phyloP scores from a whole-genome alignment of 75 land plant genomes.

The Selaginella tamariscina region DNA sequence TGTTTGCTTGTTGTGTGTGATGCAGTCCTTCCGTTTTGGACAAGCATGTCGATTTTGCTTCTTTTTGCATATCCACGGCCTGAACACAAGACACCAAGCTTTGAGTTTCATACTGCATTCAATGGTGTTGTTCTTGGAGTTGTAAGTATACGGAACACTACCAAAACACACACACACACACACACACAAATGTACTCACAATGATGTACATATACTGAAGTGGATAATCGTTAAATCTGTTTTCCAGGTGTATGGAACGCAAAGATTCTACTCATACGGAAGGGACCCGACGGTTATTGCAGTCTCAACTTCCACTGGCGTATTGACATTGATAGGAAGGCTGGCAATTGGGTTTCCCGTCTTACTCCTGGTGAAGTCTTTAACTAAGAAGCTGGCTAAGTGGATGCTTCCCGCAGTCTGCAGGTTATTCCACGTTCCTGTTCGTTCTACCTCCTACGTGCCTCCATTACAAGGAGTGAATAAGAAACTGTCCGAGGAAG shows the following conservation, averaged over 20 bases:
- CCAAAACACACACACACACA: too few species aligned
- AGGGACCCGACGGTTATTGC: neutral
- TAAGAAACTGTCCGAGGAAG: neutral
- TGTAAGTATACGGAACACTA: constrained; percentile 37
- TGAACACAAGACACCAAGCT: constrained; percentile 80
- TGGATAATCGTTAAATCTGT: too few species aligned
- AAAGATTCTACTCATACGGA: neutral
- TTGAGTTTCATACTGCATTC: constrained; percentile 78
- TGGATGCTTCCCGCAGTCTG: constrained; percentile 57
- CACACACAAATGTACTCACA: too few species aligned
- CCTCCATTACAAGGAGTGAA: constrained; percentile 13
- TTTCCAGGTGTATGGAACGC: neutral
- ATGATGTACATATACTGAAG: too few species aligned
- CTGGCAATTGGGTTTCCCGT: constrained; percentile 60
- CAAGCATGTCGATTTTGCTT: constrained; percentile 44
- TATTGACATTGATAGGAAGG: constrained; percentile 29
- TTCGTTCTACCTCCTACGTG: constrained; percentile 53
- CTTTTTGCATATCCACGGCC: constrained; percentile 94
- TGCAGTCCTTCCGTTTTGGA: constrained; percentile 9
- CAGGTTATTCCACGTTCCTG: constrained; percentile 48
- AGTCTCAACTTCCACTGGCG: constrained; percentile 9
- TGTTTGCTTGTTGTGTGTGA: too few species aligned
- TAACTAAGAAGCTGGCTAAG: constrained; percentile 72
- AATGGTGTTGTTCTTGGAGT: constrained; percentile 89
- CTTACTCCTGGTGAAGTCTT: constrained; percentile 54